Base-by-base conservation (phyloP, 768 basidiomycete species). In the Panus rudis region DNA sequence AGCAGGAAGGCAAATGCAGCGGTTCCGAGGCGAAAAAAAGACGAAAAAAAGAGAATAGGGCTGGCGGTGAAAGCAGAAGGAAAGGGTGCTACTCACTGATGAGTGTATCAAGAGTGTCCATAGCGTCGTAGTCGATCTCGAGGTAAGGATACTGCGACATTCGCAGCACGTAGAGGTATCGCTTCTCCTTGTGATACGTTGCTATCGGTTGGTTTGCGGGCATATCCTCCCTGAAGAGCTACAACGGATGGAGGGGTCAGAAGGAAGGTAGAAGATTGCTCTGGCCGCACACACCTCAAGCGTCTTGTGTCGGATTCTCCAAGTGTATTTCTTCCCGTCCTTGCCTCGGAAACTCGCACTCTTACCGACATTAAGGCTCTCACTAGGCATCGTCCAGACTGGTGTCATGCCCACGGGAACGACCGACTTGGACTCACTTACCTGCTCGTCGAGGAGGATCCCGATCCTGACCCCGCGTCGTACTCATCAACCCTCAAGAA, bases 141-240 rank as follows among this genome's bases (percentile, higher is more conserved):
- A 69, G 34, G 44, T 62, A 65, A 26, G 67, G 65, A 8, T 60
- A 45, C 24, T 62, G 55, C 25, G 62, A 65, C 50, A 69, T 62
- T 39, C 55, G 52, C 11, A 66, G 56, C 3, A 70, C 53, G 27
- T 55, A 45, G 45, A 63, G 33, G 45, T 59, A 60, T 3, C 69
- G 60, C 45, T 58, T 63, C 48, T 67, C 58, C 32, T 46, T 56
- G 43, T 61, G 53, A 46, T 61, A 68, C 8, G 60, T 57, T 3
- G 59, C 70, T 11, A 70, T 52, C 1, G 66, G 58, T 19, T 54
- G 49, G 41, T 60, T 51, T 39, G 57, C 43, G 1, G 52, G 37
- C 39, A 46, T 50, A 39, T 60, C 61, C n/a, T 60, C 62, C 3
- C 59, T 57, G 6, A 55, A 46, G 28, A 70, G 55, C 63, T 68